A percentile compares a stretch with the other conserved stretches of the same genome.
These are phyloP conservation scores for Ceratobasidium sp. DNA, from an alignment of 1,284 basidiomycete genomes.

Conservation along the genomic window DNA sequence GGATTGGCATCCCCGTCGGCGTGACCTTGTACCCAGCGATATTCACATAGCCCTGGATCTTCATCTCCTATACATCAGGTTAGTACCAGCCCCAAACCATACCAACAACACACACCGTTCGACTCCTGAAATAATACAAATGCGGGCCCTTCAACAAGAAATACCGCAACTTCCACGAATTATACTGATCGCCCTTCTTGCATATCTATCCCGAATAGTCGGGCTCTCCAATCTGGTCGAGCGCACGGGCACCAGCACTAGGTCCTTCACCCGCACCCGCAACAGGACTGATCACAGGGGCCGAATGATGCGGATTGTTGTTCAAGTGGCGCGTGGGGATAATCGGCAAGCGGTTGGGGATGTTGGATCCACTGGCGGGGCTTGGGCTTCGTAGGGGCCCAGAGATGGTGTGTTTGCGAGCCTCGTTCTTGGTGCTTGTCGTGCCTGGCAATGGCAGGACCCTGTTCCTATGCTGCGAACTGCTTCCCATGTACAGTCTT, in stretches of 20 bases:
- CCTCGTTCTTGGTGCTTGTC: constrained; percentile 14
- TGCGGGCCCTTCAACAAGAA: constrained; percentile 93
- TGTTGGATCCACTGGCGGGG: constrained; percentile 16
- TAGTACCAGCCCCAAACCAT: constrained; percentile 43
- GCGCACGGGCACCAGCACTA: constrained; percentile 70
- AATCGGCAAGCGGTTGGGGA: neutral
- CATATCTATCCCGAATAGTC: constrained; percentile 93
- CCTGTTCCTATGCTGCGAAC: constrained; percentile 6
- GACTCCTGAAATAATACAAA: constrained; percentile 82
- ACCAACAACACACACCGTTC: constrained; percentile 60
- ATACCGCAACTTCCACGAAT: constrained; percentile 90
- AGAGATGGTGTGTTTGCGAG: constrained; percentile 49
- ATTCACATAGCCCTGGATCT: constrained; percentile 95
- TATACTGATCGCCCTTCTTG: constrained; percentile 94
- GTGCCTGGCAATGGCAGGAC: constrained; percentile 43
- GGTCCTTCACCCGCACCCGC: constrained; percentile 57
- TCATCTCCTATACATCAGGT: constrained; percentile 68
- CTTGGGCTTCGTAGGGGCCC: constrained; percentile 36
- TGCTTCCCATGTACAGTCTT: constrained; percentile 25
- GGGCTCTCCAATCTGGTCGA: constrained; percentile 85
- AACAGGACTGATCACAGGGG: constrained; percentile 10
- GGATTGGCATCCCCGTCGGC: constrained; percentile 91
- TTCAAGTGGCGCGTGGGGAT: neutral
- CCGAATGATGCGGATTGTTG: neutral
- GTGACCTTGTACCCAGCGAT: constrained; percentile 89